These are phyloP conservation scores for Fusarium aywerte DNA, from an alignment of 2,329 filamentous ascomycete species.

Conservation along the genomic window DNA sequence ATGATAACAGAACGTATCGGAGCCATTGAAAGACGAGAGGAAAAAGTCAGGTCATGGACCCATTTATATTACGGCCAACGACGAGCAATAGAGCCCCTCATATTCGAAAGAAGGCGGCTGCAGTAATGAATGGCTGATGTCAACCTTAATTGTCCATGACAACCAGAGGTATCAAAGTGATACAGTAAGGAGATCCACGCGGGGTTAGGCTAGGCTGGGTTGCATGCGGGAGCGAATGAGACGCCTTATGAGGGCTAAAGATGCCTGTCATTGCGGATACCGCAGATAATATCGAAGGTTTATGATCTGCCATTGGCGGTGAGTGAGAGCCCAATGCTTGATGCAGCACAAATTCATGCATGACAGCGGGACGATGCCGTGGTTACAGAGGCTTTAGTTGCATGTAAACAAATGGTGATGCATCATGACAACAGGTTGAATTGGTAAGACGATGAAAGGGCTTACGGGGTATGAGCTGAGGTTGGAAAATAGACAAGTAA, in stretches of 20 bases:
- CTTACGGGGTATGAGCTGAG: background rate
- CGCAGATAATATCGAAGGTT: constrained; percentile 16
- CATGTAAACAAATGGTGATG: constrained; percentile 44
- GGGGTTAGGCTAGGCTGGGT: background rate
- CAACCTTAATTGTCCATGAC: constrained; percentile 17
- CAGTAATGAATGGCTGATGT: constrained; percentile 8
- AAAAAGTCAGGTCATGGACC: background rate
- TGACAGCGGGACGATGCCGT: constrained; percentile 40
- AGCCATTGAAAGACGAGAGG: background rate
- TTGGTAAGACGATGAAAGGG: background rate
- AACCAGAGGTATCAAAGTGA: constrained; percentile 3
- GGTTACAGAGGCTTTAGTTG: constrained; percentile 42
- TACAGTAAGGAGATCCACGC: background rate
- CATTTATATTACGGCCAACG: background rate
- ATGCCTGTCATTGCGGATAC: constrained; percentile 20
- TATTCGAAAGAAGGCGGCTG: constrained; percentile 6
- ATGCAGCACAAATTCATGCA: constrained; percentile 33
- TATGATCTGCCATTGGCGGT: constrained; percentile 39
- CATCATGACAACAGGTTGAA: constrained; percentile 39
- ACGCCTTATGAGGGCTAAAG: constrained; percentile 1
- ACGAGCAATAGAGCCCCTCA: background rate
- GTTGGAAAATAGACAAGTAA: background rate
- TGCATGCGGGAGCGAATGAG: constrained; percentile 26
- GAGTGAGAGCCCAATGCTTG: constrained; percentile 25
- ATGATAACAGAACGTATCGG: background rate